These are phyloP conservation scores for Chaetomium sp. DNA, from an alignment of 2,329 filamentous ascomycete genomes.

Conservation along the genomic window DNA sequence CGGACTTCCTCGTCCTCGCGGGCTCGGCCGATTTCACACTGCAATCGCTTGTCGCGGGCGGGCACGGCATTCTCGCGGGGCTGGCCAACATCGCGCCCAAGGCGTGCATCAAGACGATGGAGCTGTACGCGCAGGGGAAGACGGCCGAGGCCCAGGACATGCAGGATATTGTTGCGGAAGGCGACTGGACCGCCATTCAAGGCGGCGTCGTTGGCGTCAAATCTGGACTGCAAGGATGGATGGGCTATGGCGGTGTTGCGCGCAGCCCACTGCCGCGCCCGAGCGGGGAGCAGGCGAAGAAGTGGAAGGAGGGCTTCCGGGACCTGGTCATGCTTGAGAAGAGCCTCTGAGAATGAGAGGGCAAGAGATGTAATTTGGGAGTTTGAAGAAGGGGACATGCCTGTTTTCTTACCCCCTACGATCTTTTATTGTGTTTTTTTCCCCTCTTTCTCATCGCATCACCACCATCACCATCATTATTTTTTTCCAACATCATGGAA, in stretches of 20 bases:
- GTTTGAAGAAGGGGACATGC: too few species aligned
- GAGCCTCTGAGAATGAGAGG: constrained; percentile 22
- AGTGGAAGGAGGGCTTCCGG: constrained; percentile 51
- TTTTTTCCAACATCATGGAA: too few species aligned
- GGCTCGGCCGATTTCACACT: constrained; percentile 68
- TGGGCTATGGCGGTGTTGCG: constrained; percentile 56
- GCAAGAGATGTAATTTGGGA: not conserved
- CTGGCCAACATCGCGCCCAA: constrained; percentile 66
- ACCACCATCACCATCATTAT: too few species aligned
- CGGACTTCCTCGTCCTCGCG: constrained; percentile 62
- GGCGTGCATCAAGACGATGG: constrained; percentile 54
- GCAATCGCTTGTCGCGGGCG: constrained; percentile 61
- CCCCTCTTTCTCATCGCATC: too few species aligned
- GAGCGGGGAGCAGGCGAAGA: constrained; percentile 40
- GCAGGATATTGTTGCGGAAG: constrained; percentile 59
- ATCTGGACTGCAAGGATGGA: constrained; percentile 57
- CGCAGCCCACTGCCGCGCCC: constrained; percentile 47
- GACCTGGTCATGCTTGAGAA: constrained; percentile 48
- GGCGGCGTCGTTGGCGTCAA: constrained; percentile 68
- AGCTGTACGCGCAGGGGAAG: constrained; percentile 53
- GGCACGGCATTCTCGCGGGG: constrained; percentile 65
- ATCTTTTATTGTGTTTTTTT: too few species aligned
- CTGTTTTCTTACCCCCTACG: too few species aligned
- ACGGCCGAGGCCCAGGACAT: constrained; percentile 54
- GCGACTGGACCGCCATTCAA: constrained; percentile 67